Evolutionary conservation across 345 rosid genomes (phyloP), one percentile per base, ranked within the genome.

Genomic region (Eucalyptus rudis): DNA sequence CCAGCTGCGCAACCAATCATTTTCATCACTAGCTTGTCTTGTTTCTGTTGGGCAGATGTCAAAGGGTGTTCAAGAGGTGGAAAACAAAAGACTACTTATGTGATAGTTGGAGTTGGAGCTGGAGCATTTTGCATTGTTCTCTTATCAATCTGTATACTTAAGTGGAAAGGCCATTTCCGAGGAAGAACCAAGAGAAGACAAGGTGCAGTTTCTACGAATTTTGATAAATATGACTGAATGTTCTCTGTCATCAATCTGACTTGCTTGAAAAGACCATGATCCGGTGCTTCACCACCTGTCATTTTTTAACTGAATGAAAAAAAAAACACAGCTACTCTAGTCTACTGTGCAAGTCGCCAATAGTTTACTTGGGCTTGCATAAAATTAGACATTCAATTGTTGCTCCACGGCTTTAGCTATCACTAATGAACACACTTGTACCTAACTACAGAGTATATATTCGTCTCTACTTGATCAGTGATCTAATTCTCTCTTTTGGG

Each of bases 131-230:
- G 58, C 87, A 88, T 93, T 49, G 29, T 90, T 89, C 62, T 94
- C 88, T 24, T 92, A 51, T 43, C 90, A 36, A 54, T 92, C 9
- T 91, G 92, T 17, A 56, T 81, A 29, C 62, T 93, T 54, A 93
- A 86, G 91, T 90, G 96, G 96, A 94, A 88, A 86, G 86, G 87
- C 88, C 24, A n/a, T 76, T 51, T 76, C 81, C 85, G 31, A 89
- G 83, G 88, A 86, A 88, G 86, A 87, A 85, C 31, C 58, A 43
- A 47, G 49, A 76, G 86, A 59, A 87, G 52, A 54, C 86, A 88
- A 92, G 93, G 93, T 91, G 33, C 59, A 20, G n/a, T 54, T 87
- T 84, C 17, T 87, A 25, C 11, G 25, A 29, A 43, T 54, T 86
- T 40, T 49, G 10, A 85, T 58, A 84, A 44, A 16, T 25, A 84